phyloP scores from a whole-genome alignment of 2,329 filamentous ascomycete genomes.

The Corynespora cassiicola region DNA sequence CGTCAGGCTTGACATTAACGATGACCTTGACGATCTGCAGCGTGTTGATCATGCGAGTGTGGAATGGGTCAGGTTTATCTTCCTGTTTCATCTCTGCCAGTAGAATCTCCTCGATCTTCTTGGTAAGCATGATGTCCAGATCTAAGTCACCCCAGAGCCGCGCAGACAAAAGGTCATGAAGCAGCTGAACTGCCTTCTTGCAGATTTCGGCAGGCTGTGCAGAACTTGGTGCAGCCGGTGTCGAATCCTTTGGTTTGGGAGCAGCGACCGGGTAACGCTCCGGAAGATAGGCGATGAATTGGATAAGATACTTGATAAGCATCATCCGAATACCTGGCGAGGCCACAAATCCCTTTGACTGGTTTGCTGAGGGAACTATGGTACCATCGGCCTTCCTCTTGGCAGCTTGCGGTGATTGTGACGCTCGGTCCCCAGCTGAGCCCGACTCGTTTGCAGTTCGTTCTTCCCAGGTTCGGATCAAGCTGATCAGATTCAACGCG shows the following conservation, averaged over 20 bases:
- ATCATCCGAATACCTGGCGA: slow-evolving; percentile 69
- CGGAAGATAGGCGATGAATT: slow-evolving; percentile 89
- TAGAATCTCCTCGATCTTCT: slow-evolving; percentile 85
- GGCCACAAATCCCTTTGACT: slow-evolving; percentile 51
- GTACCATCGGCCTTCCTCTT: slow-evolving; percentile 81
- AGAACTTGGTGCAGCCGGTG: slow-evolving; percentile 39
- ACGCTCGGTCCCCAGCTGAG: slow-evolving; percentile 50
- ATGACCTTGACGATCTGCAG: slow-evolving; percentile 91
- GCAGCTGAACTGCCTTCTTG: slow-evolving; percentile 80
- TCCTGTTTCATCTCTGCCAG: slow-evolving; percentile 68
- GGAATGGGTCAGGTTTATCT: slow-evolving; percentile 71
- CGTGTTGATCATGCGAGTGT: slow-evolving; percentile 90
- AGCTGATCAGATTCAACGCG: slow-evolving; percentile 85
- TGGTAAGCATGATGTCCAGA: slow-evolving; percentile 82
- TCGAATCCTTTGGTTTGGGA: slow-evolving; percentile 49
- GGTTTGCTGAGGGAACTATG: slow-evolving; percentile 61
- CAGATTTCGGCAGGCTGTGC: slow-evolving; percentile 76
- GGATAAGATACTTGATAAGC: slow-evolving; percentile 93
- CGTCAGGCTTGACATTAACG: slow-evolving; percentile 83
- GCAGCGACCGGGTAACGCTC: slow-evolving; percentile 77
- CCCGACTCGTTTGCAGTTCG: slow-evolving; percentile 70
- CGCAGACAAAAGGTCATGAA: slow-evolving; percentile 84
- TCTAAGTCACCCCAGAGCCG: slow-evolving; percentile 92
- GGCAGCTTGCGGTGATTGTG: slow-evolving; percentile 71
- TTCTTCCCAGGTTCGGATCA: slow-evolving; percentile 94